phyloP scores from a whole-genome alignment of 345 rosid species.

The Ailanthus altissimus region DNA sequence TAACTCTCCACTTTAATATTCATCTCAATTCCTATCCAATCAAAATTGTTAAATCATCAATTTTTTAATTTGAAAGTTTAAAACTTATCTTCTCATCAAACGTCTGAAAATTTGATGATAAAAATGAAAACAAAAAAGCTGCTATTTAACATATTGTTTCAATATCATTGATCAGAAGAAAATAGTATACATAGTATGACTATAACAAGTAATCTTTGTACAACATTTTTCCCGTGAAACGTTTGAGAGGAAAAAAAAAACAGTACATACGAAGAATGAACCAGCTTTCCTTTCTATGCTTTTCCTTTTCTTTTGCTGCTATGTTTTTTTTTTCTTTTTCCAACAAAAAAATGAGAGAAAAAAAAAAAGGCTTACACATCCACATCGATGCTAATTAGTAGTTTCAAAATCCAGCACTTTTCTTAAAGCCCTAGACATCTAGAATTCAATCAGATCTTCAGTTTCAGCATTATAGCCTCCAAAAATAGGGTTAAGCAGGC shows the following conservation, averaged over 20 bases:
- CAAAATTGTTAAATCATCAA: too few relatives aligned
- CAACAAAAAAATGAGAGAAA: not conserved
- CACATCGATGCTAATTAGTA: not conserved
- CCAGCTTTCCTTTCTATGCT: not conserved
- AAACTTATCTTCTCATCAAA: too few relatives aligned
- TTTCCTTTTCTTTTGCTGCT: not conserved
- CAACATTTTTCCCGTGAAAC: not conserved
- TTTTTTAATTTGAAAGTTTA: too few relatives aligned
- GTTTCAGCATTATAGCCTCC: constrained; percentile 10
- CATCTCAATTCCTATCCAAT: too few relatives aligned
- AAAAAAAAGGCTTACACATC: not conserved
- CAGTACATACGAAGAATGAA: constrained; percentile 1
- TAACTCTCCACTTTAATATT: too few relatives aligned
- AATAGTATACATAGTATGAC: not conserved
- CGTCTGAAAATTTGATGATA: not conserved
- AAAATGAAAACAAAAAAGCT: not conserved
- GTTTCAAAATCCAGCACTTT: constrained; percentile 21
- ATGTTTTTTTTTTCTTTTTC: not conserved
- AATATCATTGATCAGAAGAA: not conserved
- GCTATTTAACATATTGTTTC: not conserved
- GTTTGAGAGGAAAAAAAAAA: not conserved
- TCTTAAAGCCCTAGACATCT: not conserved
- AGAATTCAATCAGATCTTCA: constrained; percentile 3
- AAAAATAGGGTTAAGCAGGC: constrained; percentile 1
- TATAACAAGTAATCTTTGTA: constrained; percentile 14